Evolutionary conservation across 2,329 filamentous ascomycete genomes (phyloP).

Genomic region (Verticillium alfalfae): DNA sequence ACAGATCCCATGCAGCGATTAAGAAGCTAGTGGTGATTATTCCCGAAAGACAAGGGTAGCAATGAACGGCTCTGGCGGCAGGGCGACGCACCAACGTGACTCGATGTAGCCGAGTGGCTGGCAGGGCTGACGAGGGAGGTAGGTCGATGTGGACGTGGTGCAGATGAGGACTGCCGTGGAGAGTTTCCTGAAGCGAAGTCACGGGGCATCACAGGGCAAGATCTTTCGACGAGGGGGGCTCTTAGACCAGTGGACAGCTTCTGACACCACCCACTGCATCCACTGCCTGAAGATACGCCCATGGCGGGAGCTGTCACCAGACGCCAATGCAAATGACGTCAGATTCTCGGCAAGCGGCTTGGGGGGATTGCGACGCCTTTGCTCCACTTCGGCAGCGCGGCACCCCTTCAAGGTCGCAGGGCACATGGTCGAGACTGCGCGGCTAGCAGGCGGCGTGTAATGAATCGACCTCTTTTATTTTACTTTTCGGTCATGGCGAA

Average conservation of each 20-base stretch:
- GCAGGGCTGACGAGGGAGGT: background rate
- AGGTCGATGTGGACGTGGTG: too few relatives aligned
- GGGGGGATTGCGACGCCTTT: background rate
- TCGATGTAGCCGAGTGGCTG: background rate
- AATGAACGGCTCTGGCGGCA: background rate
- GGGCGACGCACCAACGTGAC: background rate
- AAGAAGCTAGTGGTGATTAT: background rate
- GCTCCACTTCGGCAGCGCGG: background rate
- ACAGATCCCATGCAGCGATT: too few relatives aligned
- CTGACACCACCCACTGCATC: too few relatives aligned
- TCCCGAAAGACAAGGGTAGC: background rate
- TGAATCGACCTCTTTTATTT: too few relatives aligned
- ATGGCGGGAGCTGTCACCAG: background rate
- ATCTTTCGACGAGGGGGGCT: too few relatives aligned
- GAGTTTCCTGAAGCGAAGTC: background rate
- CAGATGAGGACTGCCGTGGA: too few relatives aligned
- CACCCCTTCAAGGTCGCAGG: background rate
- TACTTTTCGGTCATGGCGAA: background rate
- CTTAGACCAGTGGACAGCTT: too few relatives aligned
- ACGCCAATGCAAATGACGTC: background rate
- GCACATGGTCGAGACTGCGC: background rate
- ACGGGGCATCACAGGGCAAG: too few relatives aligned
- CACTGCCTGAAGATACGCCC: too few relatives aligned
- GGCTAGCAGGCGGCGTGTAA: background rate
- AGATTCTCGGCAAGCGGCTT: background rate